Evolutionary conservation across 2,329 filamentous ascomycete species (phyloP).

Genomic region (Colletotrichum sp.): DNA sequence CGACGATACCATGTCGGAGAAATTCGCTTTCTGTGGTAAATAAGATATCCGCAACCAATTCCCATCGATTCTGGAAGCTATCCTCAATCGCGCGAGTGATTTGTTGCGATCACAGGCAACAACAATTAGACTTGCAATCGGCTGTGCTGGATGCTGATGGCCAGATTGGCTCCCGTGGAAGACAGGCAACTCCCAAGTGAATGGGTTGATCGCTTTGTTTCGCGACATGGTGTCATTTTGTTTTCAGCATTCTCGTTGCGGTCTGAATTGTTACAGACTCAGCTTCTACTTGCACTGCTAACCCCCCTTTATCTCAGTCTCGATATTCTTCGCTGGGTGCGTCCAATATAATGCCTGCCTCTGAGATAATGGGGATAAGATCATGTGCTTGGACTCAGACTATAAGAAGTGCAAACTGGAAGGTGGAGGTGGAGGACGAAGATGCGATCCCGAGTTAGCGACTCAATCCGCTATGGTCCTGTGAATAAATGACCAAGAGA

Average conservation of each 20-base stretch:
- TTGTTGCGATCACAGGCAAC: too few relatives aligned
- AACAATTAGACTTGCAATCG: too few relatives aligned
- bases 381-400: not conserved
- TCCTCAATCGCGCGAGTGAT: too few relatives aligned
- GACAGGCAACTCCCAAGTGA: not conserved
- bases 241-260: too few relatives aligned
- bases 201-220: not conserved
- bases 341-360: not conserved
- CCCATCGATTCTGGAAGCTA: too few relatives aligned
- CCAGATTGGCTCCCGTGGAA: not conserved
- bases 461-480: not conserved
- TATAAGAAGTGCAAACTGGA: not conserved
- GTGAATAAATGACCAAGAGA: not conserved
- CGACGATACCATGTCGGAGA: not conserved
- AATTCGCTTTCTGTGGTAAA: too few relatives aligned
- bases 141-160: too few relatives aligned
- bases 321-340: not conserved
- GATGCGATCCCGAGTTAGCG: not conserved
- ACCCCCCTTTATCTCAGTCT: not conserved
- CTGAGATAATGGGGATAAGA: not conserved
- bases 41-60: too few relatives aligned
- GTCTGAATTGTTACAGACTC: not conserved
- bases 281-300: not conserved
- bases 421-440: not conserved
- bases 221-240: not conserved